These are phyloP conservation scores for Dovyalis caffra DNA, from an alignment of 345 rosid species.

Conservation along the genomic window DNA sequence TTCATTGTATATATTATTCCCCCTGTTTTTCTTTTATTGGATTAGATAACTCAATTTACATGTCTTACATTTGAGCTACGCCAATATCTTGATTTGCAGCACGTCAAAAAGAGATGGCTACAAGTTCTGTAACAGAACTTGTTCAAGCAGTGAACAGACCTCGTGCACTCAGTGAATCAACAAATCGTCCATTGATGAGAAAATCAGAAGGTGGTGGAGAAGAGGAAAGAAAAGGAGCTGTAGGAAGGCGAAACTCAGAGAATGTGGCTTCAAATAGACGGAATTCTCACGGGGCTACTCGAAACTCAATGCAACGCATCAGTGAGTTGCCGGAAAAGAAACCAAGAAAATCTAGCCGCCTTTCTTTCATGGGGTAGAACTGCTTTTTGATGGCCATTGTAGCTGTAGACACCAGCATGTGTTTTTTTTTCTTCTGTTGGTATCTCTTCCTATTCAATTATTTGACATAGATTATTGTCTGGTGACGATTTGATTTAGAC, in stretches of 20 bases:
- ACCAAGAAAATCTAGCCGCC: slow-evolving; percentile 56
- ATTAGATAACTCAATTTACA: not conserved
- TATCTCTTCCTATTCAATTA: not conserved
- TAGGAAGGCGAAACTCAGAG: slow-evolving; percentile 58
- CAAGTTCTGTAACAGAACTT: slow-evolving; percentile 73
- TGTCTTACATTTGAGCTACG: not conserved
- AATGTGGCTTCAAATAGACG: slow-evolving; percentile 47
- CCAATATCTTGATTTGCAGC: slow-evolving; percentile 40
- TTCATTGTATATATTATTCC: not conserved
- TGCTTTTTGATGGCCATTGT: not conserved
- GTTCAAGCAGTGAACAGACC: slow-evolving; percentile 86
- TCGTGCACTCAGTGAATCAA: slow-evolving; percentile 77
- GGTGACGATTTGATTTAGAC: slow-evolving; percentile 32
- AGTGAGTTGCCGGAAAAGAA: slow-evolving; percentile 72
- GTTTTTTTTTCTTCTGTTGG: not conserved
- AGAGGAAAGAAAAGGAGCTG: slow-evolving; percentile 29
- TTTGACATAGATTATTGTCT: not conserved
- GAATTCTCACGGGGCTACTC: slow-evolving; percentile 38
- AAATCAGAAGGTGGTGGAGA: slow-evolving; percentile 53
- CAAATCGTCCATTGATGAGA: slow-evolving; percentile 44
- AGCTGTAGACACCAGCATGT: not conserved
- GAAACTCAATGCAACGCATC: slow-evolving; percentile 72
- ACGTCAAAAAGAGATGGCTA: slow-evolving; percentile 77
- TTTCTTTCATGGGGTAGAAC: slow-evolving; percentile 78
- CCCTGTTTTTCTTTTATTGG: not conserved